Conservation (phyloP, 2,329 filamentous ascomycete species). For the Sphaerulina musiva region DNA sequence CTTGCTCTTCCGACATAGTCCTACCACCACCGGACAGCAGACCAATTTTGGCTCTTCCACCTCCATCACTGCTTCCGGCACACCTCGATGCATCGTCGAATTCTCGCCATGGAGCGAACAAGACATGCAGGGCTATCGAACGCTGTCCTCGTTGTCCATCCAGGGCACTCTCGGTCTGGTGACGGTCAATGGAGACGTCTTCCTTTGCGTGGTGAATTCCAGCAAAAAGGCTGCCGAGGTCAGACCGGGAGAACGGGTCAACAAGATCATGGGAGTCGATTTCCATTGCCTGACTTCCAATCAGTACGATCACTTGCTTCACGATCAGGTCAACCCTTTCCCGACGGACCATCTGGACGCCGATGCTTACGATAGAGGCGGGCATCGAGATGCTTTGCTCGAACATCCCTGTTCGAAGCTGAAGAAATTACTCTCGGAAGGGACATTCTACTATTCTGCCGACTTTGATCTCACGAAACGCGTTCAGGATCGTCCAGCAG, state of each 20-base stretch:
- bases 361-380: constrained; percentile 48
- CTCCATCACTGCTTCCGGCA: constrained; percentile 34
- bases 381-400: constrained; percentile 60
- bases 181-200: constrained; percentile 75
- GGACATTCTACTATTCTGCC: constrained; percentile 97
- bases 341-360: constrained; percentile 48
- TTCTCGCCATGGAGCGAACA: constrained; percentile 61
- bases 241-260: constrained; percentile 79
- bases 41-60: constrained; percentile 47
- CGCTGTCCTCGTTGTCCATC: constrained; percentile 65
- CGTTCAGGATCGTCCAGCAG: constrained; percentile 66
- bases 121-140: constrained; percentile 69
- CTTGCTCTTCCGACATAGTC: constrained; percentile 75
- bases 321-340: constrained; percentile 52
- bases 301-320: constrained; percentile 72
- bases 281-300: constrained; percentile 86
- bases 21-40: constrained; percentile 51
- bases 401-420: constrained; percentile 88
- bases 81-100: constrained; percentile 75
- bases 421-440: constrained; percentile 85
- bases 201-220: constrained; percentile 80
- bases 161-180: constrained; percentile 86
- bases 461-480: constrained; percentile 95
- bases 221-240: constrained; percentile 73
- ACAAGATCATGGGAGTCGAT: constrained; percentile 77